Evolutionary conservation across 208 protist species (phyloP), one percentile per base, ranked within the genome.

Genomic region (Wallacemonas sp.): DNA sequence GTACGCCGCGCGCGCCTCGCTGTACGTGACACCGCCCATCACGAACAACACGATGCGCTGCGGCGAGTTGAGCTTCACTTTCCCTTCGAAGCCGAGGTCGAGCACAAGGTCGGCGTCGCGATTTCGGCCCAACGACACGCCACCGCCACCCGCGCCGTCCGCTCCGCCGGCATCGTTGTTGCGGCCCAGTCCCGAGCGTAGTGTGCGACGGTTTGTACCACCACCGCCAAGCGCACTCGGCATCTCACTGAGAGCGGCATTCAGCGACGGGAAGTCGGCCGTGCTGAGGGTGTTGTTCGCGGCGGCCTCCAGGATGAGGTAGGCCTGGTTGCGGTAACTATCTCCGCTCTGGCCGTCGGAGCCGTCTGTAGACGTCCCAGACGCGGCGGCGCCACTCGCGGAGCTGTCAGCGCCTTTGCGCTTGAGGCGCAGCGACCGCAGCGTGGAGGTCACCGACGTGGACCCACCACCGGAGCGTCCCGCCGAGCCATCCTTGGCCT

Each of bases 31-130:
- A 34, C 85, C 85, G 38, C 88, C 85, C 27, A 94, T 57, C 9
- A 94, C 80, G 72, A 94, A 91, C 14, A 94, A 33, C 5, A 94
- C 78, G 49, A 94, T 69, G 2, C 76, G 70, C 57, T 80, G 85
- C 39, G 55, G 62, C n/a, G 32, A 74, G 32, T 71, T 60, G 19
- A 92, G 70, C 44, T 71, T 33, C 26, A 83, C 64, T 46, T 73
- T 63, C 17, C 75, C 77, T 54, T 85, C 82, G 36, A 75, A 57
- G 24, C 81, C 81, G 23, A 90, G 74, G 58, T 93, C 80, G 9
- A 87, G 71, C 30, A 65, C 69, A 3, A 47, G 2, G 34, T 74
- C 66, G 19, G 44, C 38, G 11, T 77, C 61, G 1, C 61, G 56
- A 21, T 14, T 60, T 3, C 56, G 30, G 29, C 32, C 34, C n/a